phyloP scores from a whole-genome alignment of 2,329 filamentous ascomycete species.

The Diaporthe sp. region DNA sequence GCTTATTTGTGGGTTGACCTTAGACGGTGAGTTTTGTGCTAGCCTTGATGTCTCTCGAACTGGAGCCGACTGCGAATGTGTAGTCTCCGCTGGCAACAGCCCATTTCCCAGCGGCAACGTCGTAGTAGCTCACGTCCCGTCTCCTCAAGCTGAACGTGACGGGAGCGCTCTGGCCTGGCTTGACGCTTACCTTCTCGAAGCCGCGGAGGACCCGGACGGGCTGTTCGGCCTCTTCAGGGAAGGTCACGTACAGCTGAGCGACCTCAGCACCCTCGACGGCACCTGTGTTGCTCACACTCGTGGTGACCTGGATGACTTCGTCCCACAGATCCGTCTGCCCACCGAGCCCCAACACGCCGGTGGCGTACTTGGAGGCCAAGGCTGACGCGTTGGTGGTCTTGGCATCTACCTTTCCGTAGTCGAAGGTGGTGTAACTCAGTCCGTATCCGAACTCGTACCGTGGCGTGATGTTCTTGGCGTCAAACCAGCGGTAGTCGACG shows the following conservation, averaged over 20 bases:
- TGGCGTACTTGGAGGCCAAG: not conserved
- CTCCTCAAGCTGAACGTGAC: conserved; percentile 69
- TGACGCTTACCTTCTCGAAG: conserved; percentile 72
- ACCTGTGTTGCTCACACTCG: conserved; percentile 58
- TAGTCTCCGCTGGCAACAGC: conserved; percentile 61
- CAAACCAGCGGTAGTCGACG: conserved; percentile 71
- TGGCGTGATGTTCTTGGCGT: conserved; percentile 63
- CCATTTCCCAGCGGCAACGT: conserved; percentile 73
- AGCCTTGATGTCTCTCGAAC: conserved; percentile 54
- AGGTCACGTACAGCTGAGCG: conserved; percentile 46
- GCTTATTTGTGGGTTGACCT: not conserved
- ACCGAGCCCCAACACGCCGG: not conserved
- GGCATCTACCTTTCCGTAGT: not conserved
- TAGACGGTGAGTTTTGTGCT: conserved; percentile 2
- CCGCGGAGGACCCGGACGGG: conserved; percentile 73
- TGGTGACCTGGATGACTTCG: conserved; percentile 54
- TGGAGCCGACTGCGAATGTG: conserved; percentile 60
- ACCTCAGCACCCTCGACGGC: conserved; percentile 45
- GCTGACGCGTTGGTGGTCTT: conserved; percentile 1
- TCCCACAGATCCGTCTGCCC: conserved; percentile 57
- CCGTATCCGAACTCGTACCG: conserved; percentile 69
- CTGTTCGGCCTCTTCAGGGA: conserved; percentile 49
- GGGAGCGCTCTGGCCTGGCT: conserved; percentile 56
- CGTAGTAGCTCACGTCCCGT: conserved; percentile 77
- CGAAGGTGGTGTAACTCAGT: conserved; percentile 49